These are phyloP conservation scores for Theileria luwenshuni DNA, from an alignment of 169 alveolate species.

Conservation along the genomic window DNA sequence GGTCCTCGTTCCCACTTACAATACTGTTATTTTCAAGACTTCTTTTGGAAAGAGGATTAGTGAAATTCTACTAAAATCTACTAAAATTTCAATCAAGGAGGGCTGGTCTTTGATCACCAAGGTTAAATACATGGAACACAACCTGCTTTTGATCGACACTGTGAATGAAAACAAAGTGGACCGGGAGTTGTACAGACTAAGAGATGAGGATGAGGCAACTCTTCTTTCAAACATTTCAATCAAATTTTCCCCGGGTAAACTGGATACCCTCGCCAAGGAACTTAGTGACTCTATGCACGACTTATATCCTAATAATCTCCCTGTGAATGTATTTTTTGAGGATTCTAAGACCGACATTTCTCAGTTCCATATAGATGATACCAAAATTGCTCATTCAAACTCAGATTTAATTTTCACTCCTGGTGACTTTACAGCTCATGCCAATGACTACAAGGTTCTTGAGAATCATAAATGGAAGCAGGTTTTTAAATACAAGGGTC, in stretches of 20 bases:
- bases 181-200: slow-evolving; percentile 34
- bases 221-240: slow-evolving; percentile 7
- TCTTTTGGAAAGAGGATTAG: slow-evolving; percentile 19
- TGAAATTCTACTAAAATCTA: slow-evolving; percentile 4
- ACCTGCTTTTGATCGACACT: slow-evolving; percentile 43
- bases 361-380: background rate
- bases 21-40: slow-evolving; percentile 25
- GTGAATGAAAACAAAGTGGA: slow-evolving; percentile 9
- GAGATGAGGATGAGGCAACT: background rate
- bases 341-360: slow-evolving; percentile 6
- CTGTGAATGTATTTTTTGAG: slow-evolving; percentile 15
- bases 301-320: slow-evolving; percentile 27
- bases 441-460: slow-evolving; percentile 7
- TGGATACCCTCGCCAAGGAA: background rate
- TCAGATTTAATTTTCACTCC: slow-evolving; percentile 3
- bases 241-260: background rate
- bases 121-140: slow-evolving; percentile 11
- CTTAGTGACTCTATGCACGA: background rate
- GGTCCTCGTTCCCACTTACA: slow-evolving; percentile 19
- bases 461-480: slow-evolving; percentile 27
- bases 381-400: background rate
- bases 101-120: slow-evolving; percentile 25
- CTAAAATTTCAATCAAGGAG: slow-evolving; percentile 11
- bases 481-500: slow-evolving; percentile 13
- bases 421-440: slow-evolving; percentile 21